Base-by-base conservation (phyloP, 768 basidiomycete genomes). In the Cytidiella melzeri region DNA sequence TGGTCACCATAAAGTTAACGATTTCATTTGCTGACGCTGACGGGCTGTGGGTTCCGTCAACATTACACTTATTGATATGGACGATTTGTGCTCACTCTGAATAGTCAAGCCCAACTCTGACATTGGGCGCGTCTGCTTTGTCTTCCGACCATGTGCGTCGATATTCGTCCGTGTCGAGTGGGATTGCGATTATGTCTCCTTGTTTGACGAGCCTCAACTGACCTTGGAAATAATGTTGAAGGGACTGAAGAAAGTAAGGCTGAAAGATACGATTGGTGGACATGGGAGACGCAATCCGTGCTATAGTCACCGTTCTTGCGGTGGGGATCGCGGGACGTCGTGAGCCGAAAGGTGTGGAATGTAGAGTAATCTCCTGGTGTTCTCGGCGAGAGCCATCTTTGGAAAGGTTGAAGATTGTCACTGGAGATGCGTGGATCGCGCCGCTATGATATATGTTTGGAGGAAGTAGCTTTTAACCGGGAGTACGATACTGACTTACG, bases 1-100 rank as follows among this genome's bases (percentile, higher is more conserved):
- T 79, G 12, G 88, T 87, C 43, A 97, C 73, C 48, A 81, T 69
- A 64, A 97, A 97, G 59, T 79, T 90, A 0, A 86, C 81, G 2
- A 80, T 58, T 57, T 80, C 68, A 57, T 82, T 59, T 61, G 56
- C 30, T 15, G 30, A 15, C 30, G 9, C 9, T 7, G 67, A 40
- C 28, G 39, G 34, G 21, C 24, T 18, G n/a, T n/a, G n/a, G n/a
- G n/a, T n/a, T n/a, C n/a, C n/a, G n/a, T n/a, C n/a, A n/a, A n/a
- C n/a, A n/a, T n/a, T n/a, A n/a, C n/a, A n/a, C n/a, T n/a, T n/a
- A n/a, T n/a, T n/a, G n/a, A n/a, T n/a, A n/a, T n/a, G n/a, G n/a
- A n/a, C n/a, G n/a, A n/a, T n/a, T n/a, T n/a, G n/a, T 26, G 10
- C 40, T 7, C 18, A 41, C 40, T 19, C 18, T 7, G n/a, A 18